phyloP scores from a whole-genome alignment of 2,329 filamentous ascomycete species.

The Trichoderma sp. region DNA sequence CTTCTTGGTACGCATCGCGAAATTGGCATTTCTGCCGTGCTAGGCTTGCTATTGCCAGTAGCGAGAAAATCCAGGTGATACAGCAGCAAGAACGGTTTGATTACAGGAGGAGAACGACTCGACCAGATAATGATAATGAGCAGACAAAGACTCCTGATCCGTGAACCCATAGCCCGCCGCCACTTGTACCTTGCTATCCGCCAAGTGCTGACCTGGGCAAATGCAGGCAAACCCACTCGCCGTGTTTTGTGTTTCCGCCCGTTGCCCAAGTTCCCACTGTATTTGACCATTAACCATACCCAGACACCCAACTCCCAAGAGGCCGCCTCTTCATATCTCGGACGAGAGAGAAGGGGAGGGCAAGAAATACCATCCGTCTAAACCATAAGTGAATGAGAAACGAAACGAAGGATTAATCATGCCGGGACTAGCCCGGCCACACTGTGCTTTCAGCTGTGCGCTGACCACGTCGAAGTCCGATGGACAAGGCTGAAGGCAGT shows the following conservation, averaged over 20 bases:
- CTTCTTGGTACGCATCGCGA: slow-evolving; percentile 25
- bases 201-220: slow-evolving; percentile 10
- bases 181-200: slow-evolving; percentile 8
- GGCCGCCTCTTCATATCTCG: neutral
- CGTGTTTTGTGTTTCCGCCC: slow-evolving; percentile 10
- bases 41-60: slow-evolving; percentile 17
- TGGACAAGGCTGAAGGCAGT: slow-evolving; percentile 25
- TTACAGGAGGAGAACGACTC: slow-evolving; percentile 11
- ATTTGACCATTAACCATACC: slow-evolving; percentile 18
- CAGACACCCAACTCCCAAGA: slow-evolving; percentile 26
- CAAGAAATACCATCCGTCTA: slow-evolving; percentile 25
- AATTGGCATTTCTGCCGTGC: slow-evolving; percentile 25
- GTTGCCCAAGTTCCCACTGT: slow-evolving; percentile 14
- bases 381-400: slow-evolving; percentile 19
- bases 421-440: slow-evolving; percentile 1
- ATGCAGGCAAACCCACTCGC: slow-evolving; percentile 16
- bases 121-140: slow-evolving; percentile 10
- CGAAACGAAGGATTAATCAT: slow-evolving; percentile 4
- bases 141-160: slow-evolving; percentile 13
- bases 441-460: neutral
- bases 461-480: neutral
- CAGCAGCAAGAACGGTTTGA: slow-evolving; percentile 13
- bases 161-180: slow-evolving; percentile 6
- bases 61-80: slow-evolving; percentile 13
- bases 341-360: neutral